A percentile compares a stretch with the other conserved stretches of the same genome.
These are phyloP conservation scores for Fistulina hepatica DNA, from an alignment of 1,284 basidiomycete species.

Conservation along the genomic window DNA sequence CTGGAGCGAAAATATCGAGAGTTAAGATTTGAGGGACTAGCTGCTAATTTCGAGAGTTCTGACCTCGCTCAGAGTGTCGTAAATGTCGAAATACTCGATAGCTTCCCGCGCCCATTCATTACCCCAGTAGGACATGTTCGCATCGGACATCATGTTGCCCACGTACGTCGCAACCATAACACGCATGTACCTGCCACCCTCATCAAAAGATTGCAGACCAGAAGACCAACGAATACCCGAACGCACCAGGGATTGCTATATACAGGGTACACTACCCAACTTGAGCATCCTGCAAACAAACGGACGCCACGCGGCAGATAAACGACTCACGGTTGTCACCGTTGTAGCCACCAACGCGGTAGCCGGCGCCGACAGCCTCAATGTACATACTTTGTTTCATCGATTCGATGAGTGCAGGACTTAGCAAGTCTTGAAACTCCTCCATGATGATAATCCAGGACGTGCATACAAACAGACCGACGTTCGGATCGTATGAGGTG, in stretches of 20 bases:
- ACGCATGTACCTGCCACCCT: slow-evolving; percentile 20
- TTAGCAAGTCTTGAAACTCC: slow-evolving; percentile 22
- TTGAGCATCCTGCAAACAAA: not conserved
- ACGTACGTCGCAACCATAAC: slow-evolving; percentile 24
- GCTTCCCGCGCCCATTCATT: slow-evolving; percentile 21
- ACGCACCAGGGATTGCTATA: slow-evolving; percentile 23
- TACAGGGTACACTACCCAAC: slow-evolving; percentile 18
- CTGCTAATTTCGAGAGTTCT: too few relatives aligned
- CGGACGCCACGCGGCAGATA: not conserved
- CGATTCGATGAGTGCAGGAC: slow-evolving; percentile 14
- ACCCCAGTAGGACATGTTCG: slow-evolving; percentile 23
- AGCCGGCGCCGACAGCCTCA: slow-evolving; percentile 23
- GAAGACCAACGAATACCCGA: too few relatives aligned
- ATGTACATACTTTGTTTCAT: slow-evolving; percentile 24
- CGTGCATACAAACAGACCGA: slow-evolving; percentile 21
- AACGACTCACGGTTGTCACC: slow-evolving; percentile 20
- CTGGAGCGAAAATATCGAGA: slow-evolving; percentile 3
- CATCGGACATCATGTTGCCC: slow-evolving; percentile 20
- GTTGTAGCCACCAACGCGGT: slow-evolving; percentile 23
- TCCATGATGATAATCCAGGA: slow-evolving; percentile 24
- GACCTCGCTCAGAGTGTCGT: slow-evolving; percentile 21
- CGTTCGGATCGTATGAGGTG: slow-evolving; percentile 21
- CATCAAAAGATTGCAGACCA: not conserved
- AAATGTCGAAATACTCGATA: slow-evolving; percentile 19
- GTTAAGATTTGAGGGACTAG: not conserved